Evolutionary conservation across 2,329 filamentous ascomycete species (phyloP).

Genomic region (Verticillium zaregamsianum): DNA sequence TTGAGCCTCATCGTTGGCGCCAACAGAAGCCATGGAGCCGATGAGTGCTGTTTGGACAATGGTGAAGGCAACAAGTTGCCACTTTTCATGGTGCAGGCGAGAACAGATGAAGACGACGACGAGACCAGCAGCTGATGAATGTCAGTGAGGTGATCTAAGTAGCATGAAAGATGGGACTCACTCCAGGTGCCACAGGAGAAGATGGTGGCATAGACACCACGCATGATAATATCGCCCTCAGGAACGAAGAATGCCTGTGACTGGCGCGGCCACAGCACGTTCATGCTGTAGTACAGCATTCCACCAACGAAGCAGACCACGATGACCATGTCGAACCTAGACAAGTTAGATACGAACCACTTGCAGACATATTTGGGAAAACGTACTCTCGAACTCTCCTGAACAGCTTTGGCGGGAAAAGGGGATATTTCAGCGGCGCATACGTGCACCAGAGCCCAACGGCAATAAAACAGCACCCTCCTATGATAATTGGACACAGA

Average conservation of each 20-base stretch:
- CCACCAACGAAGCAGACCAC: slow-evolving; percentile 25
- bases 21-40: slow-evolving; percentile 27
- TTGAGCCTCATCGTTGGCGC: slow-evolving; percentile 23
- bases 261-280: slow-evolving; percentile 24
- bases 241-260: slow-evolving; percentile 20
- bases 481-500: slow-evolving; percentile 24
- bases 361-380: neutral
- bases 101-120: slow-evolving; percentile 22
- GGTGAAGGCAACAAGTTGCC: slow-evolving; percentile 29
- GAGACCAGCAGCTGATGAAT: slow-evolving; percentile 18
- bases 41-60: slow-evolving; percentile 28
- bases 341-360: neutral
- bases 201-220: slow-evolving; percentile 22
- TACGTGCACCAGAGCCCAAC: slow-evolving; percentile 24
- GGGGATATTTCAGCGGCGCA: slow-evolving; percentile 19
- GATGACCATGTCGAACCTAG: slow-evolving; percentile 22
- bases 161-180: neutral
- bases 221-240: slow-evolving; percentile 16
- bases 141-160: neutral
- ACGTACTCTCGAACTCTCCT: slow-evolving; percentile 19
- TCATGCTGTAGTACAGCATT: slow-evolving; percentile 26
- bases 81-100: slow-evolving; percentile 27
- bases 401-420: slow-evolving; percentile 25
- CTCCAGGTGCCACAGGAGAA: slow-evolving; percentile 24
- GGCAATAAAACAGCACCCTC: slow-evolving; percentile 20